Conservation (phyloP, 1,139 yeast species). For the Yamadazyma spencermartinsiae region DNA sequence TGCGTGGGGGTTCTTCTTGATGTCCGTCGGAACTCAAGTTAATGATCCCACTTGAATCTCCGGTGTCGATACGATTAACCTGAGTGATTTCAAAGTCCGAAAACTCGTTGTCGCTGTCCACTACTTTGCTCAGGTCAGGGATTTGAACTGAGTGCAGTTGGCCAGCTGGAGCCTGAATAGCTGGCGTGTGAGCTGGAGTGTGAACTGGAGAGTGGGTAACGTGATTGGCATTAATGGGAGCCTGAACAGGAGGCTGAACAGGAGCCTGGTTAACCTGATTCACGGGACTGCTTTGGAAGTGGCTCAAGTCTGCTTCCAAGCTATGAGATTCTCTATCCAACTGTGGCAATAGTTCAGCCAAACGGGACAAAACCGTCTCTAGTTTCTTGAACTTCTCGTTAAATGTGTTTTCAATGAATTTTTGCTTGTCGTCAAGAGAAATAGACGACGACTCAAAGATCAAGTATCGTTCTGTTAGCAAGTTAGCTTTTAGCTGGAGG, state of each 20-base stretch:
- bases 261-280: not conserved
- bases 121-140: conserved; percentile 6
- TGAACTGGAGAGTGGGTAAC: too few species aligned
- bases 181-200: too few species aligned
- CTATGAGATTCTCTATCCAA: not conserved
- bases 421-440: conserved; percentile 33
- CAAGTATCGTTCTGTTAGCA: conserved; percentile 27
- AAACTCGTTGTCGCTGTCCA: conserved; percentile 4
- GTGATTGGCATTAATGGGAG: too few species aligned
- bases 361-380: conserved; percentile 5
- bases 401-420: conserved; percentile 23
- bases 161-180: too few species aligned
- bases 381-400: conserved; percentile 19
- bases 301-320: conserved; percentile 7
- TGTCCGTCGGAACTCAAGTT: not conserved
- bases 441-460: conserved; percentile 38
- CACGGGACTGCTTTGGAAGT: not conserved
- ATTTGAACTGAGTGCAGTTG: conserved; percentile 3
- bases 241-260: too few species aligned
- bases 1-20: not conserved
- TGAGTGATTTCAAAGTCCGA: conserved; percentile 14
- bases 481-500: conserved; percentile 20
- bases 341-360: conserved; percentile 6
- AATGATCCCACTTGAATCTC: not conserved
- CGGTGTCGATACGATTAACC: conserved; percentile 5